Percentiles rank a stretch among this genome's conserved stretches.
phyloP scores from a whole-genome alignment of 73 alveolate genomes.

The Paramecium biaurelia region DNA sequence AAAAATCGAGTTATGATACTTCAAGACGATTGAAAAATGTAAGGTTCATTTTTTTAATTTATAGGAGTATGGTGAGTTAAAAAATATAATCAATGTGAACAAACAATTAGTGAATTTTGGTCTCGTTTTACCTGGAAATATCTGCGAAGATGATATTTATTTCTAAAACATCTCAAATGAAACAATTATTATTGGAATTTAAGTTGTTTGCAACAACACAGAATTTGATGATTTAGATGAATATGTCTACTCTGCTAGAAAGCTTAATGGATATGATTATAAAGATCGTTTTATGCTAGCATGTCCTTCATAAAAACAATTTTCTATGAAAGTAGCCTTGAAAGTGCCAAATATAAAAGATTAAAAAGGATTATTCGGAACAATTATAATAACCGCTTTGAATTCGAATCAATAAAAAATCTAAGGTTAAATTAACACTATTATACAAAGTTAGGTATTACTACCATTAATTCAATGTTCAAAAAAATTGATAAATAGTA shows the following conservation, averaged over 20 bases:
- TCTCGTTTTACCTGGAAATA: constrained; percentile 26
- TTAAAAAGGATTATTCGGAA: constrained; percentile 31
- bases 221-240: constrained; percentile 63
- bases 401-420: constrained; percentile 22
- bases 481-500: constrained; percentile 5
- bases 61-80: not conserved
- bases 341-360: constrained; percentile 61
- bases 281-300: constrained; percentile 62
- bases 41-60: not conserved
- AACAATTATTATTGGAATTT: not conserved
- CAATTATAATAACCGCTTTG: not conserved
- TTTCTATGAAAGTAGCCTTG: constrained; percentile 42
- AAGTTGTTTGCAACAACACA: constrained; percentile 49
- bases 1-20: not conserved
- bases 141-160: constrained; percentile 22
- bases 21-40: not conserved
- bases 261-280: constrained; percentile 56
- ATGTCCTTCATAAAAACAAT: constrained; percentile 12
- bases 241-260: constrained; percentile 58
- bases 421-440: not conserved
- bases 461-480: constrained; percentile 45
- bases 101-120: not conserved
- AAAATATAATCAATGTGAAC: not conserved
- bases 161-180: not conserved
- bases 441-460: not conserved